Base-by-base conservation (phyloP, 441 rosid genomes). In the Eruca vesicaria region DNA sequence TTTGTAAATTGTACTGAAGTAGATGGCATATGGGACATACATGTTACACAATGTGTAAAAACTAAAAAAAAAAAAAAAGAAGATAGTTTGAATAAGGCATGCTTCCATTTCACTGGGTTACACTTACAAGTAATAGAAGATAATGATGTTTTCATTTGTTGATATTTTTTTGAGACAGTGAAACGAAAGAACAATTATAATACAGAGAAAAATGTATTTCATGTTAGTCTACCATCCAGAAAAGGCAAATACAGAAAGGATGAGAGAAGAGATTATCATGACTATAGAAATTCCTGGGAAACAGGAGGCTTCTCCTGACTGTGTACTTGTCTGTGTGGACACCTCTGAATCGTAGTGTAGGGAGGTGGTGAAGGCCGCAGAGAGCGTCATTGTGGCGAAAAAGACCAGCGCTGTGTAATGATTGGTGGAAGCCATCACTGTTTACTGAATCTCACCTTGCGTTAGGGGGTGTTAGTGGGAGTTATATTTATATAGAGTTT, bases 1-100 rank as follows among this genome's bases (percentile, higher is more conserved):
- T 80, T 78, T 86, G n/a, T n/a, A n/a, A n/a, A n/a, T n/a, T n/a
- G 6, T 90, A 86, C 64, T 97, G 94, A 62, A 86, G 87, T 75
- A 86, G 96, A 64, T 96, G 99, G 53, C 10, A 45, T 9, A 7
- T n/a, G 1, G 53, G 4, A 7, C 4, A 45, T 45, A 20, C 10
- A 48, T 59, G 15, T 56, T 32, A 77, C 32, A 63, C 60, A 63
- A 31, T 20, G 21, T 63, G 71, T 76, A 55, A 26, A 62, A n/a
- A n/a, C n/a, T n/a, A n/a, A n/a, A n/a, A n/a, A n/a, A n/a, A n/a
- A n/a, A n/a, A n/a, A 55, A 64, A 9, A 29, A 45, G 2, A 45
- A 41, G 16, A 45, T 45, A 45, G 20, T 7, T 15, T 15, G 53
- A 15, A 45, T 15, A 38, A 38, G 6, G 6, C n/a, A 38, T 38